Base-by-base conservation (phyloP, 2,329 filamentous ascomycete genomes). In the Sarocladiaceae sp. region DNA sequence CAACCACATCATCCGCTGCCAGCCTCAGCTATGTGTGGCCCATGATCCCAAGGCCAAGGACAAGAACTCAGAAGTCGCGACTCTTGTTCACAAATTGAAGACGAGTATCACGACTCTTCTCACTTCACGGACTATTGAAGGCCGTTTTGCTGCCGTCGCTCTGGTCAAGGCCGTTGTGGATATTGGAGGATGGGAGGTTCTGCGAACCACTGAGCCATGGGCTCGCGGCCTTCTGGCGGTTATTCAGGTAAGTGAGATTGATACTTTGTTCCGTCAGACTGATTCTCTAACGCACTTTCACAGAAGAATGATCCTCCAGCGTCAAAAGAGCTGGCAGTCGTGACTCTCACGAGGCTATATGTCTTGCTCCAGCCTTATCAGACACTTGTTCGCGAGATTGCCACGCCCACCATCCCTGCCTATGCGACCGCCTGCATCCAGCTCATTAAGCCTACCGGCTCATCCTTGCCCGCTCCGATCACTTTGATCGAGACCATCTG, bases 331-430 rank as follows among this genome's bases (percentile, higher is more conserved):
- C 64, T 96, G 47, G 80, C 79, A 52, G 70, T 95, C 41, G 76
- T 93, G 49, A 80, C 86, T 12, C 68, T 96, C 49, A 85, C 86
- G 16, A 83, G 85, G 56, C 89, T 96, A 53, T 96, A 93, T 66
- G 75, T 81, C 53, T 76, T 93, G 27, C 84, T 90, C 32, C 86
- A 89, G 57, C 80, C 83, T 29, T 89, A 89, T 58, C 87, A 85
- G 48, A 93, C 88, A 7, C 71, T 96, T 44, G 73, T 91, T 34
- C 78, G 91, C 54, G 90, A 96, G 59, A 87, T 96, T 48, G 90
- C 86, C 1, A 95, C 89, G 0, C 88, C 88, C 3, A 86, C 80
- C 3, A 68, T 96, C 16, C 80, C 87, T 2, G 68, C 76, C 1
- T 95, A 91, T 55, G 74, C 90, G 35, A 81, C 78, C 1, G 73